Conservation (phyloP, 345 rosid genomes). For the Angophora floribunda region DNA sequence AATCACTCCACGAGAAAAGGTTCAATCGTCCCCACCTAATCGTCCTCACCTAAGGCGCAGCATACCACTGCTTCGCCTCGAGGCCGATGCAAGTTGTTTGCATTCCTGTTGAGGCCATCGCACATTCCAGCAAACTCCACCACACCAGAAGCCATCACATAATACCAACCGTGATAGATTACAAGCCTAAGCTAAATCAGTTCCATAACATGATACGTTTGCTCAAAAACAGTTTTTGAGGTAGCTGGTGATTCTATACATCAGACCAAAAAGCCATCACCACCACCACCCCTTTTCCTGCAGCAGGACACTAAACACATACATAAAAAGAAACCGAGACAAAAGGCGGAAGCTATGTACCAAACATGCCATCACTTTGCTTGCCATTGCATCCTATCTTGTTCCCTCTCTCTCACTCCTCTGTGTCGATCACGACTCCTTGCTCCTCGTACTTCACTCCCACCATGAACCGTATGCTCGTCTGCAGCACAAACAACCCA, state of each 20-base stretch:
- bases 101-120: neutral
- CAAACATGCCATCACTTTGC: neutral
- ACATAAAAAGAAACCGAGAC: neutral
- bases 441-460: constrained; percentile 64
- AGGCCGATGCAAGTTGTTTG: too few species aligned
- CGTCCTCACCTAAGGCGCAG: neutral
- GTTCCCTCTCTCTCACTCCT: constrained; percentile 3
- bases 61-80: neutral
- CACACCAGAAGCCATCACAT: neutral
- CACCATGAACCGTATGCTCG: constrained; percentile 59
- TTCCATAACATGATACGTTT: neutral
- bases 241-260: neutral
- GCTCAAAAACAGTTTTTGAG: neutral
- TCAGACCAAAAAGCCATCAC: neutral
- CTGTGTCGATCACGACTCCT: constrained; percentile 15
- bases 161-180: neutral
- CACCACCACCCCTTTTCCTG: neutral
- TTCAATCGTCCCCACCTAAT: too few species aligned
- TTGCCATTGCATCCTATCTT: neutral
- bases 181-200: neutral
- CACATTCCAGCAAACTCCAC: neutral
- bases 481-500: constrained; percentile 12
- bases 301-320: neutral
- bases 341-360: neutral
- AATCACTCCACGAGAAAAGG: neutral